Evolutionary conservation across 108 stramenopile genomes (phyloP), one percentile per base, ranked within the genome.

Genomic region (Licmophora abbreviata): DNA sequence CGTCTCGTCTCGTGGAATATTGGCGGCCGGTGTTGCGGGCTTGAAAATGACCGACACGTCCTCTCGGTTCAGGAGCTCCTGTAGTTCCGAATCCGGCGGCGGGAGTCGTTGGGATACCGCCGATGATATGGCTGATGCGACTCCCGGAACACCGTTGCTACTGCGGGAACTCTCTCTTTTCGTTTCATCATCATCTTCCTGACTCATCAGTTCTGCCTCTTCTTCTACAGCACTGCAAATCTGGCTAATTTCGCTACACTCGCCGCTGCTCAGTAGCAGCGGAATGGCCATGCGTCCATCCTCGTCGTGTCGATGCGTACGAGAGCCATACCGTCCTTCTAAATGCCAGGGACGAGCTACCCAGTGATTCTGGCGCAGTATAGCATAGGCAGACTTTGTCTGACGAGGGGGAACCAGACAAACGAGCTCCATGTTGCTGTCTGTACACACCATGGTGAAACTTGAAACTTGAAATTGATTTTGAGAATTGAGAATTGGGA

Each of bases 321-420:
- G 61, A 23, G 68, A 66, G 14, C 86, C 86, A 54, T 69, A 80
- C 41, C 86, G 64, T 23, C 86, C 86, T 49, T 80, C 86, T 25
- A 86, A 44, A 58, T 86, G 81, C 74, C 78, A 86, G 23, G 52
- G 57, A 23, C 80, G 61, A 1, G 78, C 63, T 25, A 69, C 77
- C 23, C 48, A 66, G 25, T 69, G 26, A 23, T 59, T 46, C 0
- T 58, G 40, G 0, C 79, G 18, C 21, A 88, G 59, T 10, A 63
- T 50, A 46, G 61, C 63, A 31, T 88, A 80, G 9, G 71, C 74
- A 33, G 63, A 48, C 52, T 83, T 80, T 5, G 85, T 81, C 22
- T 76, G 55, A 29, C 52, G 58, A 31, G 70, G 59, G 20, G 81
- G 85, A 32, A 88, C 64, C 24, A 75, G 48, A 4, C 83, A 25